Conservation (phyloP, 2,329 filamentous ascomycete species). For the Calonectria pseudoreteaudii region DNA sequence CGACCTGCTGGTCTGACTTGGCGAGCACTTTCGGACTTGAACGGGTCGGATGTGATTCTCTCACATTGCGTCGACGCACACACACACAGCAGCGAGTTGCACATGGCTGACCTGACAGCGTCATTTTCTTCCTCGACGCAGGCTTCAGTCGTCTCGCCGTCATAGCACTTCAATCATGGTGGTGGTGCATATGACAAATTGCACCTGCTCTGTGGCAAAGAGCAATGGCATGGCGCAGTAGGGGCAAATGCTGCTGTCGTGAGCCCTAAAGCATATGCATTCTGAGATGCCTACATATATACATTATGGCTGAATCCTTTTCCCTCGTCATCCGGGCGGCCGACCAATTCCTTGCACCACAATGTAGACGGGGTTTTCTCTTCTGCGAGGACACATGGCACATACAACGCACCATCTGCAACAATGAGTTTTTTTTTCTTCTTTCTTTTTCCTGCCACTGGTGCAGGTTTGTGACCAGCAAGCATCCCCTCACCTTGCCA, state of each 20-base stretch:
- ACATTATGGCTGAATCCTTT: not conserved
- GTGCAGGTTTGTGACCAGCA: constrained; percentile 10
- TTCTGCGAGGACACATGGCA: constrained; percentile 17
- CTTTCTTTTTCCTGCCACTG: constrained; percentile 1
- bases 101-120: not conserved
- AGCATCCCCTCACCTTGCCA: constrained; percentile 16
- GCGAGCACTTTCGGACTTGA: constrained; percentile 6
- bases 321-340: not conserved
- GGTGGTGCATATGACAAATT: not conserved
- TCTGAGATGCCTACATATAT: not conserved
- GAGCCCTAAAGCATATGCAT: not conserved
- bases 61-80: not conserved
- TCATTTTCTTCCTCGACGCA: not conserved
- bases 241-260: not conserved
- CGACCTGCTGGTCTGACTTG: constrained; percentile 8
- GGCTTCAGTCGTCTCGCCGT: constrained; percentile 3
- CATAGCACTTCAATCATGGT: not conserved
- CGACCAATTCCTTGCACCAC: not conserved
- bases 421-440: constrained; percentile 23
- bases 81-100: not conserved
- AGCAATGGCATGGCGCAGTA: not conserved
- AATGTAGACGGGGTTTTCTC: not conserved
- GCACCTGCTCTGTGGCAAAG: not conserved
- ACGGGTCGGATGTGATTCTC: constrained; percentile 5
- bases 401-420: constrained; percentile 7